Evolutionary conservation across 345 rosid genomes (phyloP), one percentile per base, ranked within the genome.

Genomic region (Eucalyptus polyanthemos): DNA sequence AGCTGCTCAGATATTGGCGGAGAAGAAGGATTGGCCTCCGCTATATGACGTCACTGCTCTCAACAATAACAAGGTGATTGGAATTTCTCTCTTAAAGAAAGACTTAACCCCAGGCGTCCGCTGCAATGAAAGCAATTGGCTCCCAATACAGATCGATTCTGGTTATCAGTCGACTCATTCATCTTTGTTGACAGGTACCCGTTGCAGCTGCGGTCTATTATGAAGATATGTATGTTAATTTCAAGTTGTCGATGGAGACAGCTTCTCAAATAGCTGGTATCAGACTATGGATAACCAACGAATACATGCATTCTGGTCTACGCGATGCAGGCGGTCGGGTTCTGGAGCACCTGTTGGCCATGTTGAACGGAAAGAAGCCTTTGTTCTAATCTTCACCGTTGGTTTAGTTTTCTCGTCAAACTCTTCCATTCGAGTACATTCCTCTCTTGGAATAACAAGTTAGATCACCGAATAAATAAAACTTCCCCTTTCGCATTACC

Each of bases 271-370:
- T 97, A 50, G 95, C 95, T 6, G 96, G 96, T 53, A 94, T 96
- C 87, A 92, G 99, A 92, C 92, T 94, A 58, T 97, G 99, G 99
- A 88, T 96, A 53, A 95, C 99, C 5, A 97, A 95, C 34, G 97
- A 97, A 93, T 97, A 89, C 91, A 94, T 95, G 99, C 99, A 98
- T 90, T 98, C 99, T 17, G 99, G 99, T 87, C 95, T 97, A 50
- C 96, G 96, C 8, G 99, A 97, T 88, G 94, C 90, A 34, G 99
- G 98, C 50, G 94, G 92, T 47, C 94, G 92, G 91, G 94, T 98
- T 88, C 90, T 97, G 86, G 98, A 96, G 86, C 98, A 96, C 93
- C 92, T 97, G 91, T 62, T 96, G 87, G 99, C 97, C 76, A 92
- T 97, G 98, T 88, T 97, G 47, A 96, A 95, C 53, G 99, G 98